phyloP scores from a whole-genome alignment of 495 filamentous ascomycete species.

The Hamigera avellanea region DNA sequence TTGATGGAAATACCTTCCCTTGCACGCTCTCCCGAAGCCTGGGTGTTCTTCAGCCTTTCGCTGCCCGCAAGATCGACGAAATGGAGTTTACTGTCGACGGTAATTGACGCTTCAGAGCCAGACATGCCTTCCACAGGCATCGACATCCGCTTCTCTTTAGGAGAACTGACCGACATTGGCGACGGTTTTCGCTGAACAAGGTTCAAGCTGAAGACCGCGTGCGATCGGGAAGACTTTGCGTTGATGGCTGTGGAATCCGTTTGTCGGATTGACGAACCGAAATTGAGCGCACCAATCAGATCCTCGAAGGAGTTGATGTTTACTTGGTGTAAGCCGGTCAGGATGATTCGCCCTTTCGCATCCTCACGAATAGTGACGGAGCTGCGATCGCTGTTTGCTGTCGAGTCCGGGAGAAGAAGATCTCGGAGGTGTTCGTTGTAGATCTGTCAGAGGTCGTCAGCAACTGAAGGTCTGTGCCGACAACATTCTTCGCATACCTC shows the following conservation, averaged over 20 bases:
- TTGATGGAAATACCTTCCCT: slow-evolving; percentile 99
- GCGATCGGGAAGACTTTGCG: slow-evolving; percentile 95
- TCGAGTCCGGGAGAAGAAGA: slow-evolving; percentile 70
- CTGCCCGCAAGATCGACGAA: slow-evolving; percentile 98
- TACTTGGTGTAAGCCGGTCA: slow-evolving; percentile 81
- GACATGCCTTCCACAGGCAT: slow-evolving; percentile 75
- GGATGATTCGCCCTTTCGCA: slow-evolving; percentile 85
- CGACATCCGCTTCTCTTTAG: slow-evolving; percentile 77
- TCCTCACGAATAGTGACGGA: slow-evolving; percentile 84
- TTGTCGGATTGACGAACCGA: slow-evolving; percentile 88
- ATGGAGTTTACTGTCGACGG: slow-evolving; percentile 94
- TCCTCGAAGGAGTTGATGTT: slow-evolving; percentile 89
- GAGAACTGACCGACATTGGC: slow-evolving; percentile 29
- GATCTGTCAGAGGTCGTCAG: slow-evolving; percentile 39
- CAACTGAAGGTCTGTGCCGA: neutral
- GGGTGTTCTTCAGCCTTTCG: slow-evolving; percentile 94
- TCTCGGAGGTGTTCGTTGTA: slow-evolving; percentile 96
- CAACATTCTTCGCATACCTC: slow-evolving; percentile 42
- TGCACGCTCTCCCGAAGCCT: slow-evolving; percentile 88
- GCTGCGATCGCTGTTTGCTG: slow-evolving; percentile 54
- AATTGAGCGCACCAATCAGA: slow-evolving; percentile 75
- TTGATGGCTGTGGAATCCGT: slow-evolving; percentile 99
- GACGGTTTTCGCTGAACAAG: slow-evolving; percentile 75
- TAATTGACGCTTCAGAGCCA: slow-evolving; percentile 59
- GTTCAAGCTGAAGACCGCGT: slow-evolving; percentile 95